Percentiles rank a stretch among this genome's conserved stretches.
phyloP scores from a whole-genome alignment of 371 early-diverging fungal species.

The Haplosporangium sp. region DNA sequence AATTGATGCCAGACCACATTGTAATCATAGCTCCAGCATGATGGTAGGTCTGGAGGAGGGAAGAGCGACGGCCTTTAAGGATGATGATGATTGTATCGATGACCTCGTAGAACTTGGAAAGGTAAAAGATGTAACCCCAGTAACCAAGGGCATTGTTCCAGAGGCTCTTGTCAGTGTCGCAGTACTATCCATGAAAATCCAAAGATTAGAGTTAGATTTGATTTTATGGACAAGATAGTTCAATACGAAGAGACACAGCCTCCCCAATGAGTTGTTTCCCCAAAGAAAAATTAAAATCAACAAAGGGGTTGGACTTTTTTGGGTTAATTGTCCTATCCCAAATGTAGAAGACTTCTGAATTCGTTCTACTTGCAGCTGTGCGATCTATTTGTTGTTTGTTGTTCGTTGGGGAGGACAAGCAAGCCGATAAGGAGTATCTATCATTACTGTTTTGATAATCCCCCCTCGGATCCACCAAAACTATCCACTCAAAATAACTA shows the following conservation, averaged over 20 bases:
- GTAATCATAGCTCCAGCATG: slow-evolving; percentile 91
- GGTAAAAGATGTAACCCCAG: slow-evolving; percentile 87
- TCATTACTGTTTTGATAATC: background rate
- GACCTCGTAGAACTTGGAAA: slow-evolving; percentile 91
- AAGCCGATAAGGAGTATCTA: background rate
- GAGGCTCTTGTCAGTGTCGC: slow-evolving; percentile 73
- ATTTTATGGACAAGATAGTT: no score
- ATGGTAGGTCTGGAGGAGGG: slow-evolving; percentile 89
- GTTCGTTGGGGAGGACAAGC: slow-evolving; percentile 17
- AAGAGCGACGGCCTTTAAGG: slow-evolving; percentile 82
- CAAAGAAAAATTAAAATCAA: background rate
- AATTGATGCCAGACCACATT: slow-evolving; percentile 79
- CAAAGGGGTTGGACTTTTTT: slow-evolving; percentile 15
- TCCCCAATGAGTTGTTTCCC: background rate
- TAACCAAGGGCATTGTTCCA: slow-evolving; percentile 82
- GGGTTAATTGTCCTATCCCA: slow-evolving; percentile 24
- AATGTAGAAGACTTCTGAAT: background rate
- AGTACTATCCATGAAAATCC: slow-evolving; percentile 61
- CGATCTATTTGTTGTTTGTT: background rate
- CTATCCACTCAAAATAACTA: background rate
- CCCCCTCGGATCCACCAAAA: background rate
- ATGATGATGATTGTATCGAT: slow-evolving; percentile 89
- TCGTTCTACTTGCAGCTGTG: background rate
- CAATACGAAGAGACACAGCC: slow-evolving; percentile 16
- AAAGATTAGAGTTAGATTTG: no score